phyloP scores from a whole-genome alignment of 1,139 yeast species.

The Debaryomyces coudertii region DNA sequence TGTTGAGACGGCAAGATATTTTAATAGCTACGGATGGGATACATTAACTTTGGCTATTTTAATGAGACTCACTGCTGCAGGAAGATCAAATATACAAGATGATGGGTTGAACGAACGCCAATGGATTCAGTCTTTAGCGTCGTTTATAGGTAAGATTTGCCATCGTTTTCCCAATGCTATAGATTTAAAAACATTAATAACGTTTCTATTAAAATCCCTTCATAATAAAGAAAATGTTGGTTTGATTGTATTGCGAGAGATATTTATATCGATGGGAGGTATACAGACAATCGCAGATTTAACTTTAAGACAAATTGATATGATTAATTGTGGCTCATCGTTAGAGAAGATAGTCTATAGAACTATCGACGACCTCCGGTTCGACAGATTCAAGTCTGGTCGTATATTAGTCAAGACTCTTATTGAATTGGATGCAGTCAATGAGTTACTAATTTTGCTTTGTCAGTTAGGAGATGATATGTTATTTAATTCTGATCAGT shows the following conservation, averaged over 20 bases:
- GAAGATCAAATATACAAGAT: conserved; percentile 66
- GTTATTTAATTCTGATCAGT: conserved; percentile 42
- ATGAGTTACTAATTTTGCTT: conserved; percentile 69
- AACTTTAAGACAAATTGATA: conserved; percentile 64
- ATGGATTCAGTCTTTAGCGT: conserved; percentile 80
- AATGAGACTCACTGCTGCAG: conserved; percentile 66
- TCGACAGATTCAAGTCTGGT: conserved; percentile 53
- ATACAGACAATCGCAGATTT: conserved; percentile 68
- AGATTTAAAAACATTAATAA: conserved; percentile 59
- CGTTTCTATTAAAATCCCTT: conserved; percentile 65
- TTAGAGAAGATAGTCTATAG: conserved; percentile 59
- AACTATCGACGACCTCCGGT: conserved; percentile 65
- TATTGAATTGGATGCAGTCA: conserved; percentile 46
- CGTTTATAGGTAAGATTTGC: conserved; percentile 67
- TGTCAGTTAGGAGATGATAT: conserved; percentile 53
- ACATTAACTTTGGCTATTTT: conserved; percentile 74
- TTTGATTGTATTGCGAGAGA: conserved; percentile 69
- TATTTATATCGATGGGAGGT: conserved; percentile 81
- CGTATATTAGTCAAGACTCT: conserved; percentile 53
- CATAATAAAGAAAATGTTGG: conserved; percentile 65
- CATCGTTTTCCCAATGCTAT: conserved; percentile 52
- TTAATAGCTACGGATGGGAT: conserved; percentile 85
- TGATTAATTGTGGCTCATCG: conserved; percentile 66
- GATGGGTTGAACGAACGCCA: conserved; percentile 83
- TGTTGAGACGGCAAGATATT: conserved; percentile 78